Base-by-base conservation (phyloP, 208 protist genomes). In the Acanthamoeba triangularis region DNA sequence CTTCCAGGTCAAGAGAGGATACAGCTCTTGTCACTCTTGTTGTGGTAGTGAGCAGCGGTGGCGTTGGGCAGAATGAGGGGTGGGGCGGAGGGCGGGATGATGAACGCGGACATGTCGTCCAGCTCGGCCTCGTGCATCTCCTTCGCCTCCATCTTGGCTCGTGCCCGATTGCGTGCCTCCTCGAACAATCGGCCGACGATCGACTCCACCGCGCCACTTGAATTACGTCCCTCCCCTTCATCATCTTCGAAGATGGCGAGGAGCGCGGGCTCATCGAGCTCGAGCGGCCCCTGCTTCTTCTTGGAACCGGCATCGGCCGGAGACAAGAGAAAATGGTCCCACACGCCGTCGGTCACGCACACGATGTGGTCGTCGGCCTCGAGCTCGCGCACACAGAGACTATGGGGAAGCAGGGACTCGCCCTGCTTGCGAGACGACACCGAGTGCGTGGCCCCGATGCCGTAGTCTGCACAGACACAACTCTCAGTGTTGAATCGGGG, bases 61-160 rank as follows among this genome's bases (percentile, higher is more conserved):
- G 35, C 37, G 20, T 78, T 44, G 33, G 37, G 28, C 44, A 85
- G 37, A 20, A 82, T 13, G 63, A 85, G 35, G 18, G 28, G 44
- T 14, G 76, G 47, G 23, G 47, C 14, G 23, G 11, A 61, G 76
- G 76, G 44, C 44, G n/a, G 76, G 44, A 85, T 61, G 37, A 85
- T 59, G 47, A 85, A 85, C 11, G 44, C 76, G 7, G 76, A 85
- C 76, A 85, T 85, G 76, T 85, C 76, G 23, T 85, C 76, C 14
- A 85, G 44, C 47, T 85, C 76, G 47, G 18, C 76, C 30, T 85
- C 76, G 4, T 41, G 16, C 76, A 85, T 49, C 44, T 85, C 23
- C 76, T 35, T 35, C 8, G 35, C 44, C 5, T 33, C 44, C 44
- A 85, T 85, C 47, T 85, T 85, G 8, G 76, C 44, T 13, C 76